Base-by-base conservation (phyloP, 768 basidiomycete genomes). In the Coprinellus micaceus region DNA sequence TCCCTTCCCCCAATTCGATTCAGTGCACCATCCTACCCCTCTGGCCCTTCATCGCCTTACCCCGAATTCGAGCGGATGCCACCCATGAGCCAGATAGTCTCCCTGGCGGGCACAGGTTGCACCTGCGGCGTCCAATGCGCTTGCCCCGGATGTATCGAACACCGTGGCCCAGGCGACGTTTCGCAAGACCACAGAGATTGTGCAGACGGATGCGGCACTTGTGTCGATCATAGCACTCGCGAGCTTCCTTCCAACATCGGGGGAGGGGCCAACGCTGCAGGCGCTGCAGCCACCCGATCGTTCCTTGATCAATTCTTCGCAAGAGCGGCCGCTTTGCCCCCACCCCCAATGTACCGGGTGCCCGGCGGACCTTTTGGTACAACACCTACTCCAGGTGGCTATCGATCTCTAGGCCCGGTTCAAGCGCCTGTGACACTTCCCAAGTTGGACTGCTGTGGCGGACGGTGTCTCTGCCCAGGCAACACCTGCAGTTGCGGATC, bases 81-180 rank as follows among this genome's bases (percentile, higher is more conserved):
- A 13, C 78, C 86, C 1, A 78, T 86, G 63, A 82, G 78, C 61
- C 71, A 75, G 41, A 77, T 86, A 43, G 71, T 74, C 21, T 84
- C 85, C 4, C 67, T 86, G 12, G 84, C 86, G 1, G 85, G 82
- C 13, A 79, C 86, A 2, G 86, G 85, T 2, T 91, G 89, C 65
- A 86, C 84, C 7, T 90, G 89, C 64, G 88, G 88, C 28, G 67
- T 82, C 41, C 71, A 72, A 39, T 91, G 89, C 63, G 77, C 77
- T 13, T 91, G 89, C 68, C 88, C 88, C 0, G 88, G 88, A 30
- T 91, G 89, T 64, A 66, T 80, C 10, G 77, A 86, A 61, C 89
- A 91, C 64, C 84, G 86, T n/a, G 82, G 83, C 1, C 55, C 68
- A 17, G 74, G 76, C 17, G 66, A 82, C 57, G 78, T 71, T 19